Base-by-base conservation (phyloP, 306 rosid species). In the Biancaea sappan region DNA sequence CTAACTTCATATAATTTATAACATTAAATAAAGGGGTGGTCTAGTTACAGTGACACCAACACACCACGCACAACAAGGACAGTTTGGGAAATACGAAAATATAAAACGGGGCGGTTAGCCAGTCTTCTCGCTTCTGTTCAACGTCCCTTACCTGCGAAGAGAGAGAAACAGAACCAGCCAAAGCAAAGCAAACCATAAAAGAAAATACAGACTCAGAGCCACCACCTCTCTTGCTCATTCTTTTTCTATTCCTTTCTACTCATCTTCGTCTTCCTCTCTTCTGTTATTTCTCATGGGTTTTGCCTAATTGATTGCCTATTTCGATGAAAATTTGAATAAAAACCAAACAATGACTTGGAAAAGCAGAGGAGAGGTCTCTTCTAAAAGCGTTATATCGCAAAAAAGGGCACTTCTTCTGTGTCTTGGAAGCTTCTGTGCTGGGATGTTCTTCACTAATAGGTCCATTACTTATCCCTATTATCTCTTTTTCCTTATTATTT, bases 391-490 rank as follows among this genome's bases (percentile, higher is more conserved):
- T 18, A 44, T 94, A 65, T 78, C 96, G 1, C 91, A 86, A 53
- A 92, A 82, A 90, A 92, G 97, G 98, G 74, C 96, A 2, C 78
- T 95, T 47, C 79, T 95, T 32, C 93, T 95, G 2, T 95, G 99
- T 74, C 68, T 95, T 0, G 90, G 88, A 71, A 78, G 99, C 81
- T 95, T 95, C 88, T 92, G 92, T 82, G 83, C 90, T 77, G 99
- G 99, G 74, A 78, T 95, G 92, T 80, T 92, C 84, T 95, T 95
- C 85, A 92, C 98, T 44, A 86, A 82, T 79, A 90, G 97, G 99
- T 94, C 41, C 35, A 4, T 11, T 32, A 38, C 19, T 58, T 43
- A 41, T 56, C 64, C 52, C 0, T 51, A 2, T 25, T 16, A 18
- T 26, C 15, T 51, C 9, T 58, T 25, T 37, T 50, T 22, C 12